phyloP scores from a whole-genome alignment of 768 basidiomycete species.

The Infundibulicybe gibba region DNA sequence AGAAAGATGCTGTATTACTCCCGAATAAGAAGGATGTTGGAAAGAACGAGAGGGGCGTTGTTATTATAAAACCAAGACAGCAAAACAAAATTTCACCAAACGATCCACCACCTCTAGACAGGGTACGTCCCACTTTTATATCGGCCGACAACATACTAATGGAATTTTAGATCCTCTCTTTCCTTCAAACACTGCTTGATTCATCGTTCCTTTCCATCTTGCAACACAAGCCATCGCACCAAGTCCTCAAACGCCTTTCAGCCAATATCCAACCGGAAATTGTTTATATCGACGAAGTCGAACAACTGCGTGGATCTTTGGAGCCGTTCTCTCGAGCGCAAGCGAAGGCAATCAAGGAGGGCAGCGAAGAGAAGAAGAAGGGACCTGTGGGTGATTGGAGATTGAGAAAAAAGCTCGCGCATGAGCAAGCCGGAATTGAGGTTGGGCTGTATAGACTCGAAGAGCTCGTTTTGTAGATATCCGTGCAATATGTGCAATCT shows the following conservation, averaged over 20 bases:
- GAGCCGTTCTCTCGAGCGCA: slow-evolving; percentile 62
- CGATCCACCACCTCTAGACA: slow-evolving; percentile 37
- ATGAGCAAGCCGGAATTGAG: slow-evolving; percentile 46
- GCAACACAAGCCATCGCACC: slow-evolving; percentile 58
- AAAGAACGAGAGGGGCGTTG: slow-evolving; percentile 39
- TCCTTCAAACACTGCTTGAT: slow-evolving; percentile 68
- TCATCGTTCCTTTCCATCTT: slow-evolving; percentile 67
- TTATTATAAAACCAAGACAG: slow-evolving; percentile 22
- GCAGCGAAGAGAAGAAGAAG: slow-evolving; percentile 27
- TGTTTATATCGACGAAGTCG: slow-evolving; percentile 41
- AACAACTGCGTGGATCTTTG: slow-evolving; percentile 56
- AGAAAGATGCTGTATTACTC: slow-evolving; percentile 30
- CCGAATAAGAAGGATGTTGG: slow-evolving; percentile 33
- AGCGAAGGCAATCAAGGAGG: slow-evolving; percentile 41
- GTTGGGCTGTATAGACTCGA: slow-evolving; percentile 73
- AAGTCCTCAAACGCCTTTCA: slow-evolving; percentile 44
- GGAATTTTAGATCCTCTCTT: slow-evolving; percentile 44
- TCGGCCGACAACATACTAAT: background rate
- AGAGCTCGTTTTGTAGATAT: slow-evolving; percentile 50
- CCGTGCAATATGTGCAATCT: too few relatives aligned
- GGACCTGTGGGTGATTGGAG: slow-evolving; percentile 41
- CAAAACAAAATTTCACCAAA: slow-evolving; percentile 14
- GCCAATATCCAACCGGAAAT: slow-evolving; percentile 56
- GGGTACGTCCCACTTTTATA: slow-evolving; percentile 24
- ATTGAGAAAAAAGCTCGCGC: slow-evolving; percentile 48